Evolutionary conservation across 192 early-diverging fungal species (phyloP).

Genomic region (Entomortierella beljakovae): DNA sequence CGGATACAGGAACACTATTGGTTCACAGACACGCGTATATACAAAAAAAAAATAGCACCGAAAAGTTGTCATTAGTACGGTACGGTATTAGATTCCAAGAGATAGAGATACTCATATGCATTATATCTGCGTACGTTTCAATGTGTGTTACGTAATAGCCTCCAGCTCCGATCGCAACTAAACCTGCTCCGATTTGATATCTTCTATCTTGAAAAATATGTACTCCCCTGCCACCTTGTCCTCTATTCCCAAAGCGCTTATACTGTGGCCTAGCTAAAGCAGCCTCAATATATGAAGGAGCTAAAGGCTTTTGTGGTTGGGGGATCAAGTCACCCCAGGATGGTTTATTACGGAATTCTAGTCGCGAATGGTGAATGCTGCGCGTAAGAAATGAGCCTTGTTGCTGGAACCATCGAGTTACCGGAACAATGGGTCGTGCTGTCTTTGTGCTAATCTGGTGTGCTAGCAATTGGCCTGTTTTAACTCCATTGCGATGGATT

Average conservation of each 20-base stretch:
- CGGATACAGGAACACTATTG: conserved; percentile 70
- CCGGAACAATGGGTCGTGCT: background rate
- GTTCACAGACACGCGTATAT: background rate
- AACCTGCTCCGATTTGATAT: conserved; percentile 29
- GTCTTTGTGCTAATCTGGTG: background rate
- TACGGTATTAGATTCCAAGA: no score
- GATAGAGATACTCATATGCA: no score
- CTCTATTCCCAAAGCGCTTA: conserved; percentile 37
- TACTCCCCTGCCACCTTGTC: background rate
- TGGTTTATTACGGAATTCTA: conserved; percentile 1
- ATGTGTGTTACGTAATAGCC: conserved; percentile 77
- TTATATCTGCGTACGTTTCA: conserved; percentile 65
- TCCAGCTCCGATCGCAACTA: conserved; percentile 51
- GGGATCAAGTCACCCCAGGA: conserved; percentile 46
- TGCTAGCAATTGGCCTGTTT: background rate
- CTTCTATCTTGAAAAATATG: conserved; percentile 31
- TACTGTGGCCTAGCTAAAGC: conserved; percentile 29
- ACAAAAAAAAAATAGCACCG: background rate
- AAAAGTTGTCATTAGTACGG: background rate
- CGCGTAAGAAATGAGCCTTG: conserved; percentile 17
- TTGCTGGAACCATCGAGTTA: background rate
- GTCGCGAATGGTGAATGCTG: conserved; percentile 16
- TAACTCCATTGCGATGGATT: background rate
- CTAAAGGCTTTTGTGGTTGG: conserved; percentile 1
- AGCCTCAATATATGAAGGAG: conserved; percentile 15